Evolutionary conservation across 805 yeast species (phyloP).

Genomic region (Candida maltosa): DNA sequence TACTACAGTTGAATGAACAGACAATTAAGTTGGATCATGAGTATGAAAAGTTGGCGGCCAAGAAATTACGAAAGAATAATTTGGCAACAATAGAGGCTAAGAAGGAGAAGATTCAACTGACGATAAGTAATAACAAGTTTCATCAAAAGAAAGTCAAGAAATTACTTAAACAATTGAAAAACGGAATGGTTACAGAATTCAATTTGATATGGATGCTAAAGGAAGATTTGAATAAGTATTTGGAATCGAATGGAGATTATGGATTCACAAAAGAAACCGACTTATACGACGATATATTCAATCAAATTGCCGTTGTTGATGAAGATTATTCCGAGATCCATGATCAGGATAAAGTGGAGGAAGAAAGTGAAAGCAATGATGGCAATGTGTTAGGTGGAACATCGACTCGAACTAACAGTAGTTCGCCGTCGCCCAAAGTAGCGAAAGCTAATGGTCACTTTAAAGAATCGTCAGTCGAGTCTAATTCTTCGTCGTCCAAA

Average conservation of each 20-base stretch:
- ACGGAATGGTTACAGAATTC: slow-evolving; percentile 22
- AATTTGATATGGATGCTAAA: slow-evolving; percentile 31
- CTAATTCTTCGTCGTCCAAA: slow-evolving; percentile 6
- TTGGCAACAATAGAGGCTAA: slow-evolving; percentile 33
- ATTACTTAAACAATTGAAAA: slow-evolving; percentile 26
- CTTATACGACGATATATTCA: slow-evolving; percentile 39
- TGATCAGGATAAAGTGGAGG: slow-evolving; percentile 4
- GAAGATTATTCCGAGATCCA: slow-evolving; percentile 10
- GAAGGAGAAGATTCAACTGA: slow-evolving; percentile 36
- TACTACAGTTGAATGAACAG: slow-evolving; percentile 31
- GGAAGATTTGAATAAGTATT: slow-evolving; percentile 36
- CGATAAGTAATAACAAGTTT: slow-evolving; percentile 28
- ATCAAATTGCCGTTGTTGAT: slow-evolving; percentile 8
- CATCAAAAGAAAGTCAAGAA: slow-evolving; percentile 35
- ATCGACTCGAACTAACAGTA: neutral
- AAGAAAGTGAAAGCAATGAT: neutral
- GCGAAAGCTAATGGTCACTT: slow-evolving; percentile 6
- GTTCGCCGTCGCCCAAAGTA: too few species aligned
- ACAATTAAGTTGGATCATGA: slow-evolving; percentile 36
- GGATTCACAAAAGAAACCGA: slow-evolving; percentile 31
- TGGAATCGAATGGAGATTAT: slow-evolving; percentile 37
- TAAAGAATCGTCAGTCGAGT: neutral
- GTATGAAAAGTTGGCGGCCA: slow-evolving; percentile 36
- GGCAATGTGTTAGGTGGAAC: neutral
- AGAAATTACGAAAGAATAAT: slow-evolving; percentile 37